Evolutionary conservation across 2,329 filamentous ascomycete species (phyloP).

Genomic region (Fusarium secorum): DNA sequence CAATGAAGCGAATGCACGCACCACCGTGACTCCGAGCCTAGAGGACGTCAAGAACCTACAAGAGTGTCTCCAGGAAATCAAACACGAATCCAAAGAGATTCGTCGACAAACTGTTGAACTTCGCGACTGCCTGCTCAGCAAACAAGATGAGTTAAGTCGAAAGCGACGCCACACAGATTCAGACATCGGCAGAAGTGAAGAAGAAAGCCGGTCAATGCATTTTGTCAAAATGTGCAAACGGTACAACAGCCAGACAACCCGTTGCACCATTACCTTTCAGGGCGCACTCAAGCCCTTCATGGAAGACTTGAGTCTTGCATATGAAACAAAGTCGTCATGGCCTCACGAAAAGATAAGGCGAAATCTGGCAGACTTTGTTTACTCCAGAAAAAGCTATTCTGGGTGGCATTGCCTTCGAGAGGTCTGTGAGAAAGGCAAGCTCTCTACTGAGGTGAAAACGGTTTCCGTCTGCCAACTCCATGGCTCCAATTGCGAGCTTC

Average conservation of each 20-base stretch:
- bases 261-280: not conserved
- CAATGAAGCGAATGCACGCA: not conserved
- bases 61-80: not conserved
- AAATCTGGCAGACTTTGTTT: not conserved
- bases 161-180: not conserved
- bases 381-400: not conserved
- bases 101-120: not conserved
- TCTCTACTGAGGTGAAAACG: rapidly evolving
- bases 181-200: not conserved
- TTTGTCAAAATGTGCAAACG: not conserved
- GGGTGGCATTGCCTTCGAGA: not conserved
- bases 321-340: rapidly evolving
- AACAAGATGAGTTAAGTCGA: not conserved
- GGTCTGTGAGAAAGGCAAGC: not conserved
- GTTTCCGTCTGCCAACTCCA: not conserved
- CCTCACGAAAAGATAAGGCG: not conserved
- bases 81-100: too few species aligned
- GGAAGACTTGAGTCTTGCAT: not conserved
- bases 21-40: not conserved
- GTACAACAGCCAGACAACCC: not conserved
- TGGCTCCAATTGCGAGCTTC: not conserved
- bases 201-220: not conserved
- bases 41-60: not conserved
- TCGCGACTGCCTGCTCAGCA: not conserved
- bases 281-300: not conserved